A percentile compares a stretch with the other conserved stretches of the same genome.
phyloP scores from a whole-genome alignment of 2,329 filamentous ascomycete genomes.

The Sclerotinia trifoliorum region DNA sequence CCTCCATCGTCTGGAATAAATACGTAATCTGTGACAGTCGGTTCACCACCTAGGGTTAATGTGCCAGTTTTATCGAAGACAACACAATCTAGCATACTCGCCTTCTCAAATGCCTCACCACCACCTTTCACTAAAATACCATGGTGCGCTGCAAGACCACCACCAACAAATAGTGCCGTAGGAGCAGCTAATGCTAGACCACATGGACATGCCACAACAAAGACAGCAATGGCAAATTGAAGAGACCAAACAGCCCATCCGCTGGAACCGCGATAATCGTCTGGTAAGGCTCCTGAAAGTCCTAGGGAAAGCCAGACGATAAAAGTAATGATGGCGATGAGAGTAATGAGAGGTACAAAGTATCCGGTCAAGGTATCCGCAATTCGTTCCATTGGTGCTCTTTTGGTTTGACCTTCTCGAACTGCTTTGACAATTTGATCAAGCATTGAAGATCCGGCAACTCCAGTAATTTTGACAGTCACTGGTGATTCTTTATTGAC shows the following conservation, averaged over 20 bases:
- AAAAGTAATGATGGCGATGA: slow-evolving; percentile 70
- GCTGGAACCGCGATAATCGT: slow-evolving; percentile 52
- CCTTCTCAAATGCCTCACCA: slow-evolving; percentile 59
- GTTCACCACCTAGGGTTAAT: slow-evolving; percentile 62
- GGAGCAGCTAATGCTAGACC: slow-evolving; percentile 59
- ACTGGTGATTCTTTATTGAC: slow-evolving; percentile 68
- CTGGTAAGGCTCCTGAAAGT: slow-evolving; percentile 55
- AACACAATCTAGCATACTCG: slow-evolving; percentile 53
- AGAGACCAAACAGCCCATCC: slow-evolving; percentile 72
- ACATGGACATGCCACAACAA: slow-evolving; percentile 61
- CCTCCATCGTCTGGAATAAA: slow-evolving; percentile 29
- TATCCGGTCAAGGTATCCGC: slow-evolving; percentile 72
- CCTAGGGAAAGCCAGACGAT: slow-evolving; percentile 68
- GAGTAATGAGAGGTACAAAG: slow-evolving; percentile 71
- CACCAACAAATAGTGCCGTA: slow-evolving; percentile 58
- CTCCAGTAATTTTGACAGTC: slow-evolving; percentile 61
- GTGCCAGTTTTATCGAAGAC: slow-evolving; percentile 63
- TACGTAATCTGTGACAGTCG: slow-evolving; percentile 54
- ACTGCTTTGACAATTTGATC: slow-evolving; percentile 77
- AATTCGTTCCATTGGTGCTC: slow-evolving; percentile 72
- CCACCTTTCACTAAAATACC: slow-evolving; percentile 59
- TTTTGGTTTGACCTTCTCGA: slow-evolving; percentile 72
- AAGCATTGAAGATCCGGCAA: slow-evolving; percentile 70
- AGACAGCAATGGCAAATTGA: slow-evolving; percentile 68
- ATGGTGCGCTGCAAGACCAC: slow-evolving; percentile 54